Evolutionary conservation across 495 filamentous ascomycete genomes (phyloP), one percentile per base, ranked within the genome.

Genomic region (Aspergillus saccharolyticus): DNA sequence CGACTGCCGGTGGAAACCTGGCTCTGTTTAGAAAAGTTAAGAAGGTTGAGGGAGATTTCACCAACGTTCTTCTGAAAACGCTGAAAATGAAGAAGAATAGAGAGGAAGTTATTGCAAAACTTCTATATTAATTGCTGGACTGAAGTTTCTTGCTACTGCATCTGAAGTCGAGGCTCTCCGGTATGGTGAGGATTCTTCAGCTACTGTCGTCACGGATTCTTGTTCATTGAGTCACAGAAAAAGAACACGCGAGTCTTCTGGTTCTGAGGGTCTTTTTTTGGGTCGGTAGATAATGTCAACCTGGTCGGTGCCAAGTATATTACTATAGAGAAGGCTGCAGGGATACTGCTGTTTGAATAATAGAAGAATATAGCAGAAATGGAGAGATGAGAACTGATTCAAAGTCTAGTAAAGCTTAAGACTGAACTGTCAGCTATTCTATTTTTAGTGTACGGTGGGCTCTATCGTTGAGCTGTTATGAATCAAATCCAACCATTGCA

Each of bases 21-120:
- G 63, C 61, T 52, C 62, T 18, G 8, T 61, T 74, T 12, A 57
- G 18, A 47, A 61, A 58, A 25, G 65, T 76, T 43, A 65, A 74
- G 18, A 74, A 74, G 48, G 57, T 74, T 47, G 72, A 76, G 62
- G 69, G 72, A 18, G 70, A 69, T 8, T 76, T 74, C 53, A 72
- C 68, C 59, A 74, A 74, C 57, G 73, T 66, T 53, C 58, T 76
- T 25, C 46, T 72, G 18, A 67, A 74, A 58, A 66, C 22, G 54
- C 46, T 72, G 18, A 67, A 74, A 58, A 66, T 20, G 54, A 74
- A 61, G 46, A 64, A 60, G 48, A 60, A 72, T 58, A 67, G 70
- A 57, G 54, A 28, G 5, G 69, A 75, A 60, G 42, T 73, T 1
- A 64, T 76, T 55, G 74, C 65, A 0, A 75, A 76, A 58, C 63